Evolutionary conservation across 2,329 filamentous ascomycete species (phyloP).

Genomic region (Aspergillus pseudoviridinutans): DNA sequence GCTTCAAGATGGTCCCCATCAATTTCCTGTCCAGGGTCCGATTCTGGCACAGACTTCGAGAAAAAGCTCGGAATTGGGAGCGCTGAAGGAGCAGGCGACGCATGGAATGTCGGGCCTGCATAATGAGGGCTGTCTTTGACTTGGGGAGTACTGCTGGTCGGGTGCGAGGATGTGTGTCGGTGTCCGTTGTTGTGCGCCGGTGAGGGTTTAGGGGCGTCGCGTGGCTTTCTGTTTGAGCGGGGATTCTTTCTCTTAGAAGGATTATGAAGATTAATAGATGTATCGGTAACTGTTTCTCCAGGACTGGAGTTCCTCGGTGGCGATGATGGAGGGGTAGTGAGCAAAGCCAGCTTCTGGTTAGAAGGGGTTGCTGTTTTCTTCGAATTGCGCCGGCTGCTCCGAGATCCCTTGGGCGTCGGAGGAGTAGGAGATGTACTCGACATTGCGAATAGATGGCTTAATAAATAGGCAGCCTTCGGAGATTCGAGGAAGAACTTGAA

Average conservation of each 20-base stretch:
- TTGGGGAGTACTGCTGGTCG: conserved; percentile 43
- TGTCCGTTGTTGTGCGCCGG: conserved; percentile 24
- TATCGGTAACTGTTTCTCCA: conserved; percentile 27
- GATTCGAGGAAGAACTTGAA: conserved; percentile 20
- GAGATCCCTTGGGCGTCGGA: conserved; percentile 36
- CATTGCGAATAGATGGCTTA: conserved; percentile 45
- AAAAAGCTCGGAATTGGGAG: conserved; percentile 88
- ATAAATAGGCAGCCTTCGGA: conserved; percentile 48
- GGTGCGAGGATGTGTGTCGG: conserved; percentile 32
- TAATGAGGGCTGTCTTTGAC: conserved; percentile 51
- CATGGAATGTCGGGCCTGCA: conserved; percentile 90
- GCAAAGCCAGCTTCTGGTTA: conserved; percentile 23
- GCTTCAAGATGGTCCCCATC: conserved; percentile 37
- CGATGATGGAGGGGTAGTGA: conserved; percentile 35
- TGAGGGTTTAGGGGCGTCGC: conserved; percentile 24
- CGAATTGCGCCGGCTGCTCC: conserved; percentile 33
- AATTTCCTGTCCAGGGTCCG: conserved; percentile 39
- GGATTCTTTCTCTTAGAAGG: conserved; percentile 35
- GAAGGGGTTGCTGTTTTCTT: conserved; percentile 35
- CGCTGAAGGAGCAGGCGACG: conserved; percentile 84
- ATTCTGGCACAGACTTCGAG: conserved; percentile 69
- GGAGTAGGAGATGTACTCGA: conserved; percentile 39
- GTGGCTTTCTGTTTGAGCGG: conserved; percentile 34
- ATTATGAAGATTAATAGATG: conserved; percentile 22
- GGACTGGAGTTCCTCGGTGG: conserved; percentile 32